A percentile compares a stretch with the other conserved stretches of the same genome.
Conservation (phyloP, 2,329 filamentous ascomycete species). For the Arthrobotrys musiformis region DNA sequence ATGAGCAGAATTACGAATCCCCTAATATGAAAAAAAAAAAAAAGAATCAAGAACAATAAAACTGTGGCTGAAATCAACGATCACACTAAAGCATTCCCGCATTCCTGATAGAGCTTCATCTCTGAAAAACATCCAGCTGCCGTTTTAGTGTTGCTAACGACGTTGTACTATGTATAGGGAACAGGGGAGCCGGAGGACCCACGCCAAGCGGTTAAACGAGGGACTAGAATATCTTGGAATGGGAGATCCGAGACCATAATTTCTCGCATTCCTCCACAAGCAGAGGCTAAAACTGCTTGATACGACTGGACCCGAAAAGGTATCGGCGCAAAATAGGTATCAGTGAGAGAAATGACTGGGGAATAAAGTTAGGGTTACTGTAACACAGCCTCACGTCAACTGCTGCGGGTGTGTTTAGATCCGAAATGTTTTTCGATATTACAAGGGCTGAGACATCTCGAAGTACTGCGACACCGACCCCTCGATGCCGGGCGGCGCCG, state of each 20-base stretch:
- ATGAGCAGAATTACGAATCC: neutral
- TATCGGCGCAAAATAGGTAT: neutral
- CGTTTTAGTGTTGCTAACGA: constrained; percentile 8
- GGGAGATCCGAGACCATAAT: neutral
- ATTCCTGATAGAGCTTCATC: constrained; percentile 8
- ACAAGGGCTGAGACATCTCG: constrained; percentile 20
- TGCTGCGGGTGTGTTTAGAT: constrained; percentile 7
- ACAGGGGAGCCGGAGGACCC: neutral
- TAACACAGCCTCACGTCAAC: constrained; percentile 9
- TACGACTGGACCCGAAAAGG: neutral
- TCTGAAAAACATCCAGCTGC: constrained; percentile 14
- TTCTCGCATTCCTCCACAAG: constrained; percentile 2
- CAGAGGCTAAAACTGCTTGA: no score
- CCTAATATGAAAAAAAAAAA: neutral
- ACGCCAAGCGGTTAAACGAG: constrained; percentile 16
- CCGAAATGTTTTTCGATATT: constrained; percentile 22
- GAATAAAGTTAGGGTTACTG: neutral
- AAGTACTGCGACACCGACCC: neutral
- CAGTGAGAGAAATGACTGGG: neutral
- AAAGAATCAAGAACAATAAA: neutral
- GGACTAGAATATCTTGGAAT: constrained; percentile 11
- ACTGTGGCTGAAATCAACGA: constrained; percentile 7
- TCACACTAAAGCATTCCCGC: constrained; percentile 4
- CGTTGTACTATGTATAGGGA: no score
- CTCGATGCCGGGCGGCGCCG: neutral